Percentiles rank a stretch among this genome's conserved stretches.
phyloP scores from a whole-genome alignment of 2,329 filamentous ascomycete species.

The Nothophaeocryptopus gaeumannii region DNA sequence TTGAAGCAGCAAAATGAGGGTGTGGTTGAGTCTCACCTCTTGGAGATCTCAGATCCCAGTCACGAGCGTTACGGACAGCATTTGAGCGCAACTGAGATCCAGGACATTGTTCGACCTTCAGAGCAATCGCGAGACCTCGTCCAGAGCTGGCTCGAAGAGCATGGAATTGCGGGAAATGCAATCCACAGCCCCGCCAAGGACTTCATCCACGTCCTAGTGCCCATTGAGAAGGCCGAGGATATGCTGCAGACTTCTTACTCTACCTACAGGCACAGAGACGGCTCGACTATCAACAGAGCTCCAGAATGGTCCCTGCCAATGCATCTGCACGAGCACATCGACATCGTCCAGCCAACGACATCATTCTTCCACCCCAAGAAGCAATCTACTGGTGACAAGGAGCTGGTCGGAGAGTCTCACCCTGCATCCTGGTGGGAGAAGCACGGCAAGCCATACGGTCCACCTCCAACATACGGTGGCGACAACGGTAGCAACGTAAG shows the following conservation, averaged over 20 bases:
- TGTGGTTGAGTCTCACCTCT: conserved; percentile 55
- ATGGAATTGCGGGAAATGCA: conserved; percentile 44
- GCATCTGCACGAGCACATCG: conserved; percentile 58
- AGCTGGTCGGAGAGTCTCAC: conserved; percentile 17
- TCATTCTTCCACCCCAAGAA: conserved; percentile 52
- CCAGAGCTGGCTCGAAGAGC: conserved; percentile 55
- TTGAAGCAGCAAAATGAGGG: conserved; percentile 57
- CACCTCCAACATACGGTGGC: conserved; percentile 3
- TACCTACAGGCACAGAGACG: conserved; percentile 53
- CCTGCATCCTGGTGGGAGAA: conserved; percentile 20
- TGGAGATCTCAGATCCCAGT: conserved; percentile 54
- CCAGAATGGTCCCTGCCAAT: conserved; percentile 57
- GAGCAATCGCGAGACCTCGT: conserved; percentile 53
- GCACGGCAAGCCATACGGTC: conserved; percentile 20
- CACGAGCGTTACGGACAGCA: conserved; percentile 56
- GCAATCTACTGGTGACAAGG: conserved; percentile 6
- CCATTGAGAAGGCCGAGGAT: conserved; percentile 51
- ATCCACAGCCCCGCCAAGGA: conserved; percentile 55
- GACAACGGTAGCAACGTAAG: conserved; percentile 7
- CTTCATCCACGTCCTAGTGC: conserved; percentile 55
- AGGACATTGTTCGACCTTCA: conserved; percentile 53
- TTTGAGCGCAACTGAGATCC: conserved; percentile 51
- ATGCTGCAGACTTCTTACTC: conserved; percentile 54
- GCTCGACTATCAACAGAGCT: conserved; percentile 52
- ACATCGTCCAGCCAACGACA: conserved; percentile 60